These are phyloP conservation scores for Stenocarpella maydis DNA, from an alignment of 2,329 filamentous ascomycete genomes.

Conservation along the genomic window DNA sequence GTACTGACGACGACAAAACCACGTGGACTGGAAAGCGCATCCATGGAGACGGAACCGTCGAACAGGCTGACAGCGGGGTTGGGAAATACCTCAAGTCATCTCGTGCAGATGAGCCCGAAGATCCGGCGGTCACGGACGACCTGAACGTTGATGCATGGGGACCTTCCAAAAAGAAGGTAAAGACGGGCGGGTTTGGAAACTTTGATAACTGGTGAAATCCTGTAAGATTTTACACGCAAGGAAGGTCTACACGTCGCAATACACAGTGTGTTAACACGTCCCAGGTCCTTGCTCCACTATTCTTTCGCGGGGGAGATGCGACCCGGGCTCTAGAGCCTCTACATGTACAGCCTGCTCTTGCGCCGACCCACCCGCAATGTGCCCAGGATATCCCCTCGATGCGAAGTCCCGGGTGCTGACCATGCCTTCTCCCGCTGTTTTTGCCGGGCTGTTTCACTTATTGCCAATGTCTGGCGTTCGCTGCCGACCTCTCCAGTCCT, in stretches of 20 bases:
- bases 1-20: conserved; percentile 84
- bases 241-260: conserved; percentile 1
- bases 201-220: conserved; percentile 84
- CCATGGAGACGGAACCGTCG: conserved; percentile 68
- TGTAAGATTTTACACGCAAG: conserved; percentile 31
- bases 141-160: conserved; percentile 70
- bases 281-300: conserved; percentile 8
- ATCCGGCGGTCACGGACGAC: conserved; percentile 55
- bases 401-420: background rate
- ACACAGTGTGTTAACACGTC: conserved; percentile 22
- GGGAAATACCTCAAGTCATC: conserved; percentile 85
- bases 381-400: background rate
- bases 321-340: background rate
- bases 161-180: conserved; percentile 82
- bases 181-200: conserved; percentile 86
- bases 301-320: background rate
- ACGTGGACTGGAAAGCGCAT: conserved; percentile 98
- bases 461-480: background rate
- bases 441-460: background rate
- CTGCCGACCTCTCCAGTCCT: background rate
- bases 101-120: conserved; percentile 43
- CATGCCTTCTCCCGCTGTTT: background rate
- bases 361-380: background rate
- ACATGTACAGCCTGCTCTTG: background rate
- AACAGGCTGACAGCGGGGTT: conserved; percentile 55